Percentiles rank a stretch among this genome's conserved stretches.
These are phyloP conservation scores for Vicia villosa DNA, from an alignment of 306 rosid species.

Conservation along the genomic window DNA sequence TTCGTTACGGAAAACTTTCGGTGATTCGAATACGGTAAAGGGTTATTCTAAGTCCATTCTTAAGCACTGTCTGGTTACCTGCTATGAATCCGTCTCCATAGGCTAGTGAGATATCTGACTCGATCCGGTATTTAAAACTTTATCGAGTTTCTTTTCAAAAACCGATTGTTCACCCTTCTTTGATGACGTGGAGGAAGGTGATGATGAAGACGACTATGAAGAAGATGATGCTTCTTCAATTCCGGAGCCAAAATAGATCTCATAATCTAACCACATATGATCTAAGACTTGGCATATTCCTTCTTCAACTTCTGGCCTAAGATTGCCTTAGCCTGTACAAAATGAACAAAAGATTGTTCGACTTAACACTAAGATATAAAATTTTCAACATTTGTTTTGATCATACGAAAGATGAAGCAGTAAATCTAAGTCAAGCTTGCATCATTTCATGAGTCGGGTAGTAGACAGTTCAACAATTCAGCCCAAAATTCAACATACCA, in stretches of 20 bases:
- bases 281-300: conserved; percentile 98
- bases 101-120: conserved; percentile 84
- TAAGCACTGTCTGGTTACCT: conserved; percentile 74
- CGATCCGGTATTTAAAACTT: conserved; percentile 90
- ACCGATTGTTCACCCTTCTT: conserved; percentile 89
- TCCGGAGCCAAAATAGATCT: conserved; percentile 60
- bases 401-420: conserved; percentile 32
- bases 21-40: conserved; percentile 87
- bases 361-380: conserved; percentile 1
- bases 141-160: conserved; percentile 88
- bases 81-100: conserved; percentile 91
- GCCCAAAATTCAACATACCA: too few relatives aligned
- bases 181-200: conserved; percentile 64
- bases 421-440: conserved; percentile 99
- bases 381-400: background rate
- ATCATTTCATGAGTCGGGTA: conserved; percentile 98
- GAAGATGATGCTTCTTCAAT: conserved; percentile 57
- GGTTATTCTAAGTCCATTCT: conserved; percentile 79
- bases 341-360: conserved; percentile 30
- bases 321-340: conserved; percentile 75
- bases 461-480: too few relatives aligned
- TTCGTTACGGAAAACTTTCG: conserved; percentile 73
- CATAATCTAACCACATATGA: conserved; percentile 95
- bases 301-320: conserved; percentile 96
- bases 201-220: conserved; percentile 54